A percentile compares a stretch with the other conserved stretches of the same genome.
Conservation (phyloP, 495 filamentous ascomycete genomes). For the Xylaria palmicola region DNA sequence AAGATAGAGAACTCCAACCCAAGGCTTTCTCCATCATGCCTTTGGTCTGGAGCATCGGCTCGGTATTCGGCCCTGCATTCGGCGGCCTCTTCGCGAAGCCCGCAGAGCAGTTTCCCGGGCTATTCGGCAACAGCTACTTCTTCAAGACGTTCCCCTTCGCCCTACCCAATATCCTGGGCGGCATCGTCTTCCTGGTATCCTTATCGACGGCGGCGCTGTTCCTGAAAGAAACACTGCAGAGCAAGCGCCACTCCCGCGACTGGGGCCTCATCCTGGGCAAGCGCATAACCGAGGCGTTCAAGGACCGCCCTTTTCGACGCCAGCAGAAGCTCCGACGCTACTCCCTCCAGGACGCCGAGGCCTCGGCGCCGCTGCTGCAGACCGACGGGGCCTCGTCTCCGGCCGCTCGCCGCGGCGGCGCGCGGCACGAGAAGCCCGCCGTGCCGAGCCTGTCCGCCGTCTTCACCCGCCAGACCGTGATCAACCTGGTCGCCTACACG, state of each 20-base stretch:
- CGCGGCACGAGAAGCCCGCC: slow-evolving; percentile 22
- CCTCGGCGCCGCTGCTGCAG: slow-evolving; percentile 40
- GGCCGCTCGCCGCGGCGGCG: slow-evolving; percentile 13
- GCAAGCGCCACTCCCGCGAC: slow-evolving; percentile 61
- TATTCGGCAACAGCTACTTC: slow-evolving; percentile 66
- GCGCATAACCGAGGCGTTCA: slow-evolving; percentile 41
- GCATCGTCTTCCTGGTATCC: slow-evolving; percentile 69
- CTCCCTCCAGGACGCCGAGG: slow-evolving; percentile 45
- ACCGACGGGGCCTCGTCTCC: slow-evolving; percentile 34
- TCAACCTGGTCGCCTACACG: slow-evolving; percentile 75
- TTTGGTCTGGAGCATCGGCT: slow-evolving; percentile 75
- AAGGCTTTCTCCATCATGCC: slow-evolving; percentile 84
- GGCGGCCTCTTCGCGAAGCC: slow-evolving; percentile 84
- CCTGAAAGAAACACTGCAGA: slow-evolving; percentile 72
- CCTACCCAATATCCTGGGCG: slow-evolving; percentile 77
- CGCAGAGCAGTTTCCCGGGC: slow-evolving; percentile 60
- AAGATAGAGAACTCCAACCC: slow-evolving; percentile 77
- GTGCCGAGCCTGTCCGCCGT: slow-evolving; percentile 61
- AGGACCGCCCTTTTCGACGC: slow-evolving; percentile 20
- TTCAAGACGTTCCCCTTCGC: slow-evolving; percentile 75
- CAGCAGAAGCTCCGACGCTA: slow-evolving; percentile 34
- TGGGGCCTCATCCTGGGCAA: slow-evolving; percentile 68
- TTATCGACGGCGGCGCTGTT: slow-evolving; percentile 70
- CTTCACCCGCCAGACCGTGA: slow-evolving; percentile 69
- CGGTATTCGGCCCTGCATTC: slow-evolving; percentile 84